These are phyloP conservation scores for Yarrowia sp. DNA, from an alignment of 805 yeast genomes.

Conservation along the genomic window DNA sequence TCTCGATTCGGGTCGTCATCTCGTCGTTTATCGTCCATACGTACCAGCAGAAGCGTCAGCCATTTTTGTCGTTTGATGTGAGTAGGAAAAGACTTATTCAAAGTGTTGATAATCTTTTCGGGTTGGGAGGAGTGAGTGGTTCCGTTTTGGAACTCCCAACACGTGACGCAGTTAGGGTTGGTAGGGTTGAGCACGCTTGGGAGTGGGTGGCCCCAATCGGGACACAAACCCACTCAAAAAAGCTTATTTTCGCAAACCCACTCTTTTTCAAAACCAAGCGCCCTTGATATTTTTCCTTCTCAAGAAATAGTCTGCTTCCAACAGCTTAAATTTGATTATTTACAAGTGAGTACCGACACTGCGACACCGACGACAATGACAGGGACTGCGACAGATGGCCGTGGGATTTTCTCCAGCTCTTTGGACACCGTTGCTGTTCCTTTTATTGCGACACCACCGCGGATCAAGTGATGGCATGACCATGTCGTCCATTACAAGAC, in stretches of 20 bases:
- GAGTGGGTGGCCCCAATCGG: slow-evolving; percentile 7
- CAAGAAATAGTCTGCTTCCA: slow-evolving; percentile 83
- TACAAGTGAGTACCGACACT: slow-evolving; percentile 47
- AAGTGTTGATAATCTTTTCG: slow-evolving; percentile 29
- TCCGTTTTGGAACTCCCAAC: slow-evolving; percentile 38
- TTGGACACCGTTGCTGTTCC: background rate
- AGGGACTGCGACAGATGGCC: background rate
- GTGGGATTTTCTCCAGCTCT: no score
- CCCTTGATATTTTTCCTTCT: slow-evolving; percentile 44
- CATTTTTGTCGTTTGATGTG: slow-evolving; percentile 38
- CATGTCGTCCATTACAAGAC: no score
- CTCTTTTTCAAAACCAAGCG: slow-evolving; percentile 17
- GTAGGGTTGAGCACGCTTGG: slow-evolving; percentile 8
- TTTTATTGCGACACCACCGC: background rate
- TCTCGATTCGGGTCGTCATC: background rate
- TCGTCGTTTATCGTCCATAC: slow-evolving; percentile 4
- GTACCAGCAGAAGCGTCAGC: slow-evolving; percentile 39
- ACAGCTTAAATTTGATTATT: slow-evolving; percentile 80
- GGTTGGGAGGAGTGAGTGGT: slow-evolving; percentile 29
- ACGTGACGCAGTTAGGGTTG: slow-evolving; percentile 33
- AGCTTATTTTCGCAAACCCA: slow-evolving; percentile 2
- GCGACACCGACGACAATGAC: background rate
- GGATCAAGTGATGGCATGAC: no score
- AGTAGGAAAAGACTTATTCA: slow-evolving; percentile 18
- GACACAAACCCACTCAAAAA: slow-evolving; percentile 5